Evolutionary conservation across 2,329 filamentous ascomycete genomes (phyloP).

Genomic region (Pleomassaria siparia): DNA sequence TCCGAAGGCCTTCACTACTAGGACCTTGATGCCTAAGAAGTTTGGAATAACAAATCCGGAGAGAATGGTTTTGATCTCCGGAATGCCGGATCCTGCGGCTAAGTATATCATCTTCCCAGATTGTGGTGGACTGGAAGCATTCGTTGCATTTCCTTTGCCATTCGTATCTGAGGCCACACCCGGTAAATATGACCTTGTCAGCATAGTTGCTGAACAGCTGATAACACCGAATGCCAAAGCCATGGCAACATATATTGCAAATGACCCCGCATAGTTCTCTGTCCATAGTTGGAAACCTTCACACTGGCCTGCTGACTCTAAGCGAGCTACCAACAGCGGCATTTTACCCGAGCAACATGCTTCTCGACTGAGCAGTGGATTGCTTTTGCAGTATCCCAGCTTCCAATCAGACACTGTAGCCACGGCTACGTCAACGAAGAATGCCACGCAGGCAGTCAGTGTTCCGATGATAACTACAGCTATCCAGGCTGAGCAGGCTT

Average conservation of each 20-base stretch:
- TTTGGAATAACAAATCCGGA: slow-evolving; percentile 63
- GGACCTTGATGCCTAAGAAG: slow-evolving; percentile 58
- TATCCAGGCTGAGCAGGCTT: slow-evolving; percentile 58
- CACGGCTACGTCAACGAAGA: slow-evolving; percentile 57
- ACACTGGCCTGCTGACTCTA: slow-evolving; percentile 39
- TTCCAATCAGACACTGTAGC: slow-evolving; percentile 61
- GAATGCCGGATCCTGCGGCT: slow-evolving; percentile 61
- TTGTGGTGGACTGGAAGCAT: slow-evolving; percentile 13
- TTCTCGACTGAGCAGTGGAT: slow-evolving; percentile 51
- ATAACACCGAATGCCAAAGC: slow-evolving; percentile 54
- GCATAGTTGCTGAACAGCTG: slow-evolving; percentile 52
- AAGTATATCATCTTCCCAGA: slow-evolving; percentile 59
- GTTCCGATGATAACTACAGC: slow-evolving; percentile 57
- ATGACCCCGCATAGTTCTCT: slow-evolving; percentile 42
- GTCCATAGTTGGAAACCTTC: slow-evolving; percentile 50
- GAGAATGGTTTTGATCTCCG: slow-evolving; percentile 63
- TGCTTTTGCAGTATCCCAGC: slow-evolving; percentile 55
- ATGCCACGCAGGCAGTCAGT: slow-evolving; percentile 58
- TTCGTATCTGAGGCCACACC: slow-evolving; percentile 39
- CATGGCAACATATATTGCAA: slow-evolving; percentile 53
- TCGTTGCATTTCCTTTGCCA: slow-evolving; percentile 22
- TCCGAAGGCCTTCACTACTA: slow-evolving; percentile 60
- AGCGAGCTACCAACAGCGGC: slow-evolving; percentile 26
- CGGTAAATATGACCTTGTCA: slow-evolving; percentile 54
- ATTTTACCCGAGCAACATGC: slow-evolving; percentile 50